Conservation (phyloP, 2,329 filamentous ascomycete genomes). For the Claviceps spartinae region DNA sequence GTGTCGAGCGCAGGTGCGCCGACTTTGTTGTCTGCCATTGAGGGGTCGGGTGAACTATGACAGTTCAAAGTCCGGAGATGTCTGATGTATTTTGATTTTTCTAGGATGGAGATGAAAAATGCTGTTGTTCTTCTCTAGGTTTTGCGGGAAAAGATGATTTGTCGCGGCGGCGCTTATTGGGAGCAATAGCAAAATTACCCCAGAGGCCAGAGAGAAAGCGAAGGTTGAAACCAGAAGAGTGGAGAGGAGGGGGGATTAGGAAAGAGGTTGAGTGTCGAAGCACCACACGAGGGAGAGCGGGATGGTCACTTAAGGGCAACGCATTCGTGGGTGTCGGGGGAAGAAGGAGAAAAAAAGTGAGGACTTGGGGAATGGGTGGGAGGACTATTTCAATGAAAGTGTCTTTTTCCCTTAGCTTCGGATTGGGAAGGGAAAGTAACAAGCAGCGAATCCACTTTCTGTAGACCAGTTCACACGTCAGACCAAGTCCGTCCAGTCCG, state of each 20-base stretch:
- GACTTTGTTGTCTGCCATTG: constrained; percentile 42
- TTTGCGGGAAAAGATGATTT: background rate
- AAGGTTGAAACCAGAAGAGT: background rate
- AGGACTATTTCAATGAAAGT: constrained; percentile 26
- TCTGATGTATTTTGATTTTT: background rate
- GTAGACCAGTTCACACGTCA: background rate
- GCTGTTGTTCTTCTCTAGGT: constrained; percentile 1
- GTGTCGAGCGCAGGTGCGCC: constrained; percentile 46
- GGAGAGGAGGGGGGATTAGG: constrained; percentile 7
- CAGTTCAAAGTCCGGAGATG: background rate
- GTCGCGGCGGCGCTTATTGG: constrained; percentile 1
- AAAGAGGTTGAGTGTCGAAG: constrained; percentile 18
- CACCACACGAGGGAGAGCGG: constrained; percentile 34
- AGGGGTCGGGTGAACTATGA: constrained; percentile 5
- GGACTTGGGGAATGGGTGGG: constrained; percentile 17
- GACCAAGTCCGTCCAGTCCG: too few relatives aligned
- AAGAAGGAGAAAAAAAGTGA: constrained; percentile 19
- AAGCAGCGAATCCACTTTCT: constrained; percentile 8
- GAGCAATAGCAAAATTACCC: constrained; percentile 4
- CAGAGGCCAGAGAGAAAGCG: constrained; percentile 1
- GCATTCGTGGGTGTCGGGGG: constrained; percentile 35
- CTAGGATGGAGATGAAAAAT: background rate
- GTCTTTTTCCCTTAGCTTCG: constrained; percentile 4
- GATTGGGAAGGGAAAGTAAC: constrained; percentile 1
- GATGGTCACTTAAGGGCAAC: constrained; percentile 29